Base-by-base conservation (phyloP, 257 asterid genomes). In the Fraxinus excelsior region DNA sequence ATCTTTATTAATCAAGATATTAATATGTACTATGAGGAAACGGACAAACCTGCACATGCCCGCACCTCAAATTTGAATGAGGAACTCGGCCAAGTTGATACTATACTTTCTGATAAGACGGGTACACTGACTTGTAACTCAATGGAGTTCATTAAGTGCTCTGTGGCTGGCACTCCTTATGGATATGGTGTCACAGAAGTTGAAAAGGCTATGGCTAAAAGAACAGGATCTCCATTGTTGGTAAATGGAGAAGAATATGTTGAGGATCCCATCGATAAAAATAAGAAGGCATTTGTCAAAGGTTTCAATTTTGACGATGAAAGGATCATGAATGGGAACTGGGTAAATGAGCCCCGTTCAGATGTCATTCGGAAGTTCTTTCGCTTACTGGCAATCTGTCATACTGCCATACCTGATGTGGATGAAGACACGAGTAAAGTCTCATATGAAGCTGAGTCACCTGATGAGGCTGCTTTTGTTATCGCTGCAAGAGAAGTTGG, bases 401-500 rank as follows among this genome's bases (percentile, higher is more conserved):
- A 95, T 79, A 95, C 99, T 6, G 98, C 94, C 10, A 91, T 94
- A 67, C 98, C 98, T 35, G 98, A 94, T 51, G 85, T 90, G 13
- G 93, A 94, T 78, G 97, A 90, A 32, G 78, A 70, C 37, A 86
- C 87, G 0, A 91, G 96, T 44, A 91, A 80, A 73, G 88, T 91
- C 25, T 88, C 88, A 1, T 94, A 94, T 74, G 98, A 94, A 85
- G 98, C 98, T 8, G 98, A 94, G 79, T 94, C 98, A 35, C 98
- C 98, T 7, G 98, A 94, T 76, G 98, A 94, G 84, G 97, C 97
- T 66, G 98, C 98, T 13, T 94, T 94, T 67, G 97, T 94, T 68
- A 88, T 94, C 80, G 98, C 98, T 5, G 97, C 98, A 14, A 82
- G 96, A 83, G 97, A 94, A 82, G 79, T 94, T 28, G 98, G 98